Base-by-base conservation (phyloP, 306 rosid species). In the Dalbergia cochinchinensis region DNA sequence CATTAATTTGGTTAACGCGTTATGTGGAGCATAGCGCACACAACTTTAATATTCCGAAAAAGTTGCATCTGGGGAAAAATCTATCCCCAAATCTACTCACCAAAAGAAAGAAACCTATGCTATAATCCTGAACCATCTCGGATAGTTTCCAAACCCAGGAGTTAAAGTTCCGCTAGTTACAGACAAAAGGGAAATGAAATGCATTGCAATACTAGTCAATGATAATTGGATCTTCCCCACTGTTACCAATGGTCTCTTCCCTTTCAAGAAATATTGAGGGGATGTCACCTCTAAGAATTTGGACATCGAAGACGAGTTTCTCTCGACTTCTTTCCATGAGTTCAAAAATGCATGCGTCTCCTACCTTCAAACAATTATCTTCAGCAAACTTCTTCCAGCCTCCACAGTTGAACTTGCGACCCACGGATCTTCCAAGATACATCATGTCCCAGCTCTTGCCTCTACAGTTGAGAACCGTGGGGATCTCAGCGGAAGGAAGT, bases 261-360 rank as follows among this genome's bases (percentile, higher is more conserved):
- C 19, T 84, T 12, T 37, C 70, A 19, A 41, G 81, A 62, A 85
- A 20, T 20, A 80, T 69, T 11, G 57, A 18, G 8, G 94, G 97
- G 81, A 89, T 63, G 82, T 89, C 91, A 8, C 97, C 92, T 85
- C 89, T 84, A 72, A 92, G 94, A 78, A 92, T 88, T 72, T 88
- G 97, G 78, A 88, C 90, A 64, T 87, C 57, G 6, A 88, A 82
- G 41, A 74, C 22, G 39, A 92, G 61, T 74, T 54, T 59, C 48
- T 48, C 65, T 44, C 55, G 19, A 45, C 77, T 80, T 68, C 22
- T 6, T 54, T 90, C 84, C 6, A 20, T 53, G 45, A 90, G 87
- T 70, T 92, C 91, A 67, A 92, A 92, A 10, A 92, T 69, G 19
- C 89, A 90, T 1, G 87, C 92, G 54, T 88, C 97, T 66, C 92